phyloP scores from a whole-genome alignment of 2,329 filamentous ascomycete species.

The Neonectria hederae region DNA sequence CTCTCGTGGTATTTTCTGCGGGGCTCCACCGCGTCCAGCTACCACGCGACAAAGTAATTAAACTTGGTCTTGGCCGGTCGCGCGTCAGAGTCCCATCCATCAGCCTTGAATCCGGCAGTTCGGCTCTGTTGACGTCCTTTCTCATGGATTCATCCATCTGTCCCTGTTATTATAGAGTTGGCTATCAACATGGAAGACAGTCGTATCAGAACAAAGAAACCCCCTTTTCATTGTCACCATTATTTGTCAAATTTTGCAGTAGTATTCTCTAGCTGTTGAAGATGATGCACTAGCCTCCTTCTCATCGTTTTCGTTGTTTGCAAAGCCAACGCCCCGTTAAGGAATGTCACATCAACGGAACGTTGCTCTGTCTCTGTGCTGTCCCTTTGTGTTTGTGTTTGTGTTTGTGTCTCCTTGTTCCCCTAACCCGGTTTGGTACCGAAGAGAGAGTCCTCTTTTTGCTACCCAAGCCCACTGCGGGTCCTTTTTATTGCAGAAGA shows the following conservation, averaged over 20 bases:
- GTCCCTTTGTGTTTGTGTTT: neutral
- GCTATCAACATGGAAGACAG: neutral
- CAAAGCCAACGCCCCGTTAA: neutral
- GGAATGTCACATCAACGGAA: neutral
- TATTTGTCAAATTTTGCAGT: neutral
- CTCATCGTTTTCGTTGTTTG: neutral
- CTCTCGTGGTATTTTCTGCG: conserved; percentile 11
- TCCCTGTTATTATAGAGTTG: neutral
- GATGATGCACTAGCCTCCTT: neutral
- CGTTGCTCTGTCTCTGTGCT: neutral
- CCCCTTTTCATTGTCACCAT: neutral
- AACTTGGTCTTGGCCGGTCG: neutral
- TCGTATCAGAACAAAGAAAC: neutral
- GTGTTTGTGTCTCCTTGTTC: neutral
- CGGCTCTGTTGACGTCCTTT: conserved; percentile 11
- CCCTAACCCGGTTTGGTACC: neutral
- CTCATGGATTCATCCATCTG: conserved; percentile 1
- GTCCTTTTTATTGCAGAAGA: neutral
- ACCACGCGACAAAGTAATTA: conserved; percentile 23
- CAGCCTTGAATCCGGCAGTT: neutral
- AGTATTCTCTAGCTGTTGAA: neutral
- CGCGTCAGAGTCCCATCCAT: neutral
- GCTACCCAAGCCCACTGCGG: neutral
- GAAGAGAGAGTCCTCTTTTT: neutral
- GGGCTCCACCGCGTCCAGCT: conserved; percentile 9